Evolutionary conservation across 2,329 filamentous ascomycete species (phyloP).

Genomic region (Dactylonectria estremocensis): DNA sequence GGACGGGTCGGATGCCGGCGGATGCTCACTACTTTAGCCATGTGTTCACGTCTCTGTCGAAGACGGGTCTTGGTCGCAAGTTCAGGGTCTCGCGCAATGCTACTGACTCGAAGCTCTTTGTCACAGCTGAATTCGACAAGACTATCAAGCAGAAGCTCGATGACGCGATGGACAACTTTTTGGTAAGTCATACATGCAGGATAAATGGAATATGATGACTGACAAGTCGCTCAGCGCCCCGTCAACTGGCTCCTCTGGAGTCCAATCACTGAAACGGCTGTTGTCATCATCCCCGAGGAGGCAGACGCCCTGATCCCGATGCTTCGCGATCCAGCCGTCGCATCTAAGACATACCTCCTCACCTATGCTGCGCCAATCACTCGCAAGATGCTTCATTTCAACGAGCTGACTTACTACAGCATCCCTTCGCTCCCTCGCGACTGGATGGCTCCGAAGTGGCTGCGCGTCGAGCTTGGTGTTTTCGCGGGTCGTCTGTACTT

Average conservation of each 20-base stretch:
- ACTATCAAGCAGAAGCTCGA: slow-evolving; percentile 43
- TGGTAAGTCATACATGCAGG: slow-evolving; percentile 31
- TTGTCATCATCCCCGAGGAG: slow-evolving; percentile 75
- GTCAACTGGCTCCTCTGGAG: slow-evolving; percentile 76
- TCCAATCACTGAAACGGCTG: slow-evolving; percentile 58
- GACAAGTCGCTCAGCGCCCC: slow-evolving; percentile 52
- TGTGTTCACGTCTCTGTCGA: slow-evolving; percentile 51
- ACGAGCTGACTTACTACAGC: slow-evolving; percentile 66
- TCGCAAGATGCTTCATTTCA: slow-evolving; percentile 70
- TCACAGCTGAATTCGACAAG: slow-evolving; percentile 51
- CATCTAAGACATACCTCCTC: slow-evolving; percentile 56
- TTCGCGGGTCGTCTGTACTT: slow-evolving; percentile 75
- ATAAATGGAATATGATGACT: slow-evolving; percentile 6
- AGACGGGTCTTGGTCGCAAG: slow-evolving; percentile 55
- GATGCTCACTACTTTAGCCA: slow-evolving; percentile 54
- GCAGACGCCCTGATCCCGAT: slow-evolving; percentile 67
- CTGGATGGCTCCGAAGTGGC: slow-evolving; percentile 66
- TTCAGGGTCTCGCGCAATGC: slow-evolving; percentile 46
- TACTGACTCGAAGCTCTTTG: slow-evolving; percentile 43
- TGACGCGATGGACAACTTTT: slow-evolving; percentile 41
- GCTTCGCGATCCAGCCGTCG: slow-evolving; percentile 48
- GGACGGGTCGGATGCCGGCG: slow-evolving; percentile 61
- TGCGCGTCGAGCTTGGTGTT: slow-evolving; percentile 71
- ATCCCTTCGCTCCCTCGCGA: slow-evolving; percentile 63
- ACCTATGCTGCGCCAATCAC: slow-evolving; percentile 69